Evolutionary conservation across 202 grass and related monocot genomes (phyloP).

Genomic region (Elaeis oleifera): DNA sequence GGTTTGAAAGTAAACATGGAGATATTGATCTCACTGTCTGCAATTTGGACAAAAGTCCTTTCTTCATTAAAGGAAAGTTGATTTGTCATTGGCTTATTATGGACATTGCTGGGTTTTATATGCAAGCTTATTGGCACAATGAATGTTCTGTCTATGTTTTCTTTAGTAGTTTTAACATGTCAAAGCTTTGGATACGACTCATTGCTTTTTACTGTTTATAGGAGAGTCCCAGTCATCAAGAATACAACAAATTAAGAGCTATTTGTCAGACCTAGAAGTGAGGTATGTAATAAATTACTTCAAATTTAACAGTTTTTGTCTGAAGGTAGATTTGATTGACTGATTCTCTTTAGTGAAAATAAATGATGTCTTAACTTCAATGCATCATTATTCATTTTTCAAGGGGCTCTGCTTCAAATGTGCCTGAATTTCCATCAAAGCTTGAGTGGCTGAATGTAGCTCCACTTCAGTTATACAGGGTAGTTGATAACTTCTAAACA

Average conservation of each 20-base stretch:
- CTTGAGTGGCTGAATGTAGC: constrained; percentile 94
- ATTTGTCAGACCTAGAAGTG: constrained; percentile 77
- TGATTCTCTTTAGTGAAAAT: constrained; percentile 22
- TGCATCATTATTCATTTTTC: constrained; percentile 28
- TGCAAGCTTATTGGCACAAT: too few species aligned
- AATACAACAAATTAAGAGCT: constrained; percentile 84
- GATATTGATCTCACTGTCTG: too few species aligned
- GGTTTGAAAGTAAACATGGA: too few species aligned
- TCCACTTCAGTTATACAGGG: constrained; percentile 88
- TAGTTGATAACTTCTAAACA: constrained; percentile 42
- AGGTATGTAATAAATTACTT: constrained; percentile 48
- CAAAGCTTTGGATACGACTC: constrained; percentile 12
- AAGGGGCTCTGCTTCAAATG: constrained; percentile 63
- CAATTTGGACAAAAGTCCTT: too few species aligned
- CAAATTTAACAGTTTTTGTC: not conserved
- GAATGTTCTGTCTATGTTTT: not conserved
- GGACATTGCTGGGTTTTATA: too few species aligned
- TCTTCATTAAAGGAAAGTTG: too few species aligned
- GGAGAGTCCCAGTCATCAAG: constrained; percentile 61
- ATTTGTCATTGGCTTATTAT: too few species aligned
- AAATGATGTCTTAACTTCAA: constrained; percentile 17
- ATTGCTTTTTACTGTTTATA: constrained; percentile 25
- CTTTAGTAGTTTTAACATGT: constrained; percentile 16
- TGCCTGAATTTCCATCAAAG: constrained; percentile 85
- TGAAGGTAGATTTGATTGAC: constrained; percentile 18